A percentile compares a stretch with the other conserved stretches of the same genome.
Evolutionary conservation across 176 grass and related monocot genomes (phyloP).

Genomic region (Tuctoria greenei): DNA sequence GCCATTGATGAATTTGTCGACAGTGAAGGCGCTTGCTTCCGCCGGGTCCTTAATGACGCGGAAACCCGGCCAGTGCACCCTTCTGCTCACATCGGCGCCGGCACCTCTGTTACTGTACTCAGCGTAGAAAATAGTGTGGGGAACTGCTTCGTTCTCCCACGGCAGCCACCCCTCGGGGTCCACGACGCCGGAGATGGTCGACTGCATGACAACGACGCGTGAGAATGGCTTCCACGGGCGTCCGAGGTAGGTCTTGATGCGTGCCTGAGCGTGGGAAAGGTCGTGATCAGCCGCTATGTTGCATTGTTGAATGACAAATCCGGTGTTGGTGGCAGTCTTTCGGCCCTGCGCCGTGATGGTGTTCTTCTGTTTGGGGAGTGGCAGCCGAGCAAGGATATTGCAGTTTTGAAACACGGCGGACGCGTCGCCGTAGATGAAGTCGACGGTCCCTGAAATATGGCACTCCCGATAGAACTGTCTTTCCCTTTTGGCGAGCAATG

Average conservation of each 20-base stretch:
- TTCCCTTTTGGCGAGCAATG: accelerated
- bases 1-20: no score
- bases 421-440: constrained; percentile 25
- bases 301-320: constrained; percentile 47
- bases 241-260: constrained; percentile 41
- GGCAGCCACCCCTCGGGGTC: constrained; percentile 25
- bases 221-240: constrained; percentile 25
- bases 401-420: constrained; percentile 47
- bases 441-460: constrained; percentile 25
- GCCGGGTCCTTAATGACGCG: no score
- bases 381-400: constrained; percentile 30
- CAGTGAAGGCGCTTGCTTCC: no score
- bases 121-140: constrained; percentile 14
- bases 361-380: constrained; percentile 37
- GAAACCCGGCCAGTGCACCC: no score
- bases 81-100: background rate
- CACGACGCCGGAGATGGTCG: background rate
- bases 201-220: constrained; percentile 17
- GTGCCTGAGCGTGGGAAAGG: background rate
- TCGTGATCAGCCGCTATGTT: constrained; percentile 19
- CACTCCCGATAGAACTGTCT: background rate
- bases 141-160: background rate
- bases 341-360: constrained; percentile 38
- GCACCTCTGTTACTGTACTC: constrained; percentile 21
- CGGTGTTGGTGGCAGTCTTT: background rate